A percentile compares a stretch with the other conserved stretches of the same genome.
These are phyloP conservation scores for Globisporangium perplexum DNA, from an alignment of 352 stramenopile species.

Conservation along the genomic window DNA sequence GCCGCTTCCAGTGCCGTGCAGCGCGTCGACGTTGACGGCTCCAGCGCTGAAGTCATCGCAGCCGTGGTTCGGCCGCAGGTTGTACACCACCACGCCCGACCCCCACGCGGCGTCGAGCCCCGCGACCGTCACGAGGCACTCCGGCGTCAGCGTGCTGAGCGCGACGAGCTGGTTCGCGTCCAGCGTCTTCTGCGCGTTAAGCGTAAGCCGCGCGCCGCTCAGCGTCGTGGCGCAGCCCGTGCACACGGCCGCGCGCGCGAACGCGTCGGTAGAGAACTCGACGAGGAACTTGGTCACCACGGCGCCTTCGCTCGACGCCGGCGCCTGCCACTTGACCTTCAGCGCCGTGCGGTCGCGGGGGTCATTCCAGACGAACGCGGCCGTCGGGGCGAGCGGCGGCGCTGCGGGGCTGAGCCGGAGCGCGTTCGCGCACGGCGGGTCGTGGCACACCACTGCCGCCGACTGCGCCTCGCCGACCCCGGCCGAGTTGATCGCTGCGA, in stretches of 20 bases:
- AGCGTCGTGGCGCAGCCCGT: slow-evolving; percentile 41
- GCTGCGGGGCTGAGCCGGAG: slow-evolving; percentile 45
- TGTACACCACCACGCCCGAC: slow-evolving; percentile 30
- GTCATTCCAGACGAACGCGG: slow-evolving; percentile 83
- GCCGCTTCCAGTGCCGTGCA: slow-evolving; percentile 43
- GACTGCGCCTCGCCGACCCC: slow-evolving; percentile 56
- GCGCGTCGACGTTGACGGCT: slow-evolving; percentile 26
- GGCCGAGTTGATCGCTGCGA: slow-evolving; percentile 86
- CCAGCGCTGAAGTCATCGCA: slow-evolving; percentile 51
- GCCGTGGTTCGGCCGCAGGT: slow-evolving; percentile 38
- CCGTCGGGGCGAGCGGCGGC: slow-evolving; percentile 59
- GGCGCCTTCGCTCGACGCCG: slow-evolving; percentile 58
- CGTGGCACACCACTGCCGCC: slow-evolving; percentile 42
- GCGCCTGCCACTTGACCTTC: slow-evolving; percentile 81
- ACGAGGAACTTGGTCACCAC: slow-evolving; percentile 68
- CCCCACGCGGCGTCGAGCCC: slow-evolving; percentile 33
- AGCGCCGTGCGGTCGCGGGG: slow-evolving; percentile 65
- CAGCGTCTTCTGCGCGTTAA: slow-evolving; percentile 28
- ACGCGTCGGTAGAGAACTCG: slow-evolving; percentile 75
- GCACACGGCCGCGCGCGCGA: slow-evolving; percentile 35
- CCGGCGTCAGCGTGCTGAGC: slow-evolving; percentile 33
- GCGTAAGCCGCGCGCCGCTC: slow-evolving; percentile 24
- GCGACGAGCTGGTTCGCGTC: slow-evolving; percentile 31
- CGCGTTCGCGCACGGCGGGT: slow-evolving; percentile 43
- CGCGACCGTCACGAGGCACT: slow-evolving; percentile 48